Conservation (phyloP, 1,284 basidiomycete species). For the Moesziomyces sp. region DNA sequence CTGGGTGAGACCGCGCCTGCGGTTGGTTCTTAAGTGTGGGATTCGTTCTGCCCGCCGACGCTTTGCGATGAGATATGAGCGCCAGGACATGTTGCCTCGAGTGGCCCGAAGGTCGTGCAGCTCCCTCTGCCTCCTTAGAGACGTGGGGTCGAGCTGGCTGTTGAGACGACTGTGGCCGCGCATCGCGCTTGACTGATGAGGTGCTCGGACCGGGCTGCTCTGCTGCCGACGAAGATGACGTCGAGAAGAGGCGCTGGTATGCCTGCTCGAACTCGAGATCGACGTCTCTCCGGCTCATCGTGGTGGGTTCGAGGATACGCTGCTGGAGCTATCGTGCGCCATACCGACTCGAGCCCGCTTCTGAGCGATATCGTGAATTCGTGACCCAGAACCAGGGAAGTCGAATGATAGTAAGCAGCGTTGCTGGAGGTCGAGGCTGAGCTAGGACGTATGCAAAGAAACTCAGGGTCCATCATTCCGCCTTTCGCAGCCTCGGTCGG, state of each 20-base stretch:
- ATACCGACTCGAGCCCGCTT: too few relatives aligned
- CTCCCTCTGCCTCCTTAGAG: too few relatives aligned
- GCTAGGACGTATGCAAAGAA: too few relatives aligned
- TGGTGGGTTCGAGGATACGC: neutral
- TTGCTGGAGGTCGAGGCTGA: too few relatives aligned
- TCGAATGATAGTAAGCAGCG: too few relatives aligned
- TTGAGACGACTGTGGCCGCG: neutral
- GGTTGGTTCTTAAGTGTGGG: too few relatives aligned
- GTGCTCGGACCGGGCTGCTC: neutral
- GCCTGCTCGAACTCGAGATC: slow-evolving; percentile 45
- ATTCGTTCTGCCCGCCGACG: neutral
- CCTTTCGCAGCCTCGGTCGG: too few relatives aligned
- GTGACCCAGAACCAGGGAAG: too few relatives aligned
- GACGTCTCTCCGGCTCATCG: slow-evolving; percentile 34
- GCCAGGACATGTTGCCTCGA: neutral
- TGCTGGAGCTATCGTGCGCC: neutral
- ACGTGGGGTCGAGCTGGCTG: neutral
- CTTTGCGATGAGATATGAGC: neutral
- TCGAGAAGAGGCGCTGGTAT: slow-evolving; percentile 32
- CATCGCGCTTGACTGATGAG: neutral
- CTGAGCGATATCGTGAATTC: too few relatives aligned
- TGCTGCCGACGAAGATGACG: neutral
- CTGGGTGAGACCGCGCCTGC: too few relatives aligned
- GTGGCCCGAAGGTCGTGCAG: neutral
- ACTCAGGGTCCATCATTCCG: too few relatives aligned